These are phyloP conservation scores for Yarrowia sp. DNA, from an alignment of 805 yeast genomes.

Conservation along the genomic window DNA sequence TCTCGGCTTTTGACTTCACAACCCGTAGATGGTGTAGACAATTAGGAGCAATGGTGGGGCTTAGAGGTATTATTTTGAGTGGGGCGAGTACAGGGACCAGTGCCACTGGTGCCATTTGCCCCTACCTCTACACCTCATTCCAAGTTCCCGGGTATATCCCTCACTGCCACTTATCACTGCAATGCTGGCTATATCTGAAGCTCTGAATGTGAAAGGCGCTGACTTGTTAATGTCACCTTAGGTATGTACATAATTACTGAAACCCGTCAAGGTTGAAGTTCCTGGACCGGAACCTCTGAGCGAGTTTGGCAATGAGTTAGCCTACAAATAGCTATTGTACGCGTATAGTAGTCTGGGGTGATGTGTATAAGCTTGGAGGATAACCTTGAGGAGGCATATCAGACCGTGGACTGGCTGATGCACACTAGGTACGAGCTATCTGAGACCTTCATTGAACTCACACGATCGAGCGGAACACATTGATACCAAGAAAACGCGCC, in stretches of 20 bases:
- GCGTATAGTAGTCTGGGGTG: not conserved
- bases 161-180: too few species aligned
- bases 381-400: not conserved
- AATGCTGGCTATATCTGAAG: too few species aligned
- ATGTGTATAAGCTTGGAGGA: not conserved
- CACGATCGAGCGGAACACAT: not conserved
- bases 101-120: too few species aligned
- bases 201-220: not conserved
- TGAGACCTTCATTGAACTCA: not conserved
- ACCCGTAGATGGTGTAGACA: not conserved
- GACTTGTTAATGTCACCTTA: not conserved
- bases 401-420: not conserved
- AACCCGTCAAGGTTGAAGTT: not conserved
- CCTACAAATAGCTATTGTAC: too few species aligned
- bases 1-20: conserved; percentile 5
- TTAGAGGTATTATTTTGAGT: too few species aligned
- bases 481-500: not conserved
- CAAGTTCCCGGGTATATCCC: too few species aligned
- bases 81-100: too few species aligned
- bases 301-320: not conserved
- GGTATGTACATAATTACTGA: too few species aligned
- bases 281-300: not conserved
- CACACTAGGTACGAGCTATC: not conserved
- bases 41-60: not conserved
- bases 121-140: too few species aligned